Base-by-base conservation (phyloP, 768 basidiomycete species). In the Tulasnella sp. region DNA sequence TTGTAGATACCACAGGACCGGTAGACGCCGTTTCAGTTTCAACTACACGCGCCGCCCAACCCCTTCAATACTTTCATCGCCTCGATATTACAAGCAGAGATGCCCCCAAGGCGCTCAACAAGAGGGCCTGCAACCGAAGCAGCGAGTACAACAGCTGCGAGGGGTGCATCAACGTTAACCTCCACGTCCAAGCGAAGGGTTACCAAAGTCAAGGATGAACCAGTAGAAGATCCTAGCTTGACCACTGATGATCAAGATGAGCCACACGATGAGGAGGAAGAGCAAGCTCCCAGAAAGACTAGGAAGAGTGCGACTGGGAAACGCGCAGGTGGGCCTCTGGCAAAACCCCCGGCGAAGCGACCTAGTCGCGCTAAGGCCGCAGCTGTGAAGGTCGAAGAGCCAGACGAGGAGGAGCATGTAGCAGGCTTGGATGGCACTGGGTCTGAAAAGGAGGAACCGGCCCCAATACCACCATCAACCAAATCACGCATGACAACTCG, bases 211-310 rank as follows among this genome's bases (percentile, higher is more conserved):
- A 50, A 51, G 17, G 42, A 29, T 9, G 53, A 49, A 30, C 49
- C 45, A 12, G 62, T 45, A 10, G 38, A 54, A n/a, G 42, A 48
- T 17, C 49, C 58, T 1, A 1, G 24, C 10, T 31, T 41, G 19
- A 45, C 54, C 11, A 60, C 55, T 4, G 52, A 59, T 4, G 56
- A 59, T 17, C 8, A 31, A 21, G 19, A 44, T 22, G 49, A 51
- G 15, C 52, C 56, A 25, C 53, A 44, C 0, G 61, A 63, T 17
- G 60, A 59, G 7, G 57, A 60, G n/a, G 55, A 48, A 0, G 54
- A 21, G 49, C 59, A 34, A 48, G 27, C 56, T 48, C 2, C 56
- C 27, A 31, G 29, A 12, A 56, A 15, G 34, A 38, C 34, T 5
- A 38, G 34, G 34, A 38, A 15, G 34, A 38, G 34, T 38, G 34